Conservation (phyloP, 192 early-diverging fungal species). For the Gamsiella multidivaricata region DNA sequence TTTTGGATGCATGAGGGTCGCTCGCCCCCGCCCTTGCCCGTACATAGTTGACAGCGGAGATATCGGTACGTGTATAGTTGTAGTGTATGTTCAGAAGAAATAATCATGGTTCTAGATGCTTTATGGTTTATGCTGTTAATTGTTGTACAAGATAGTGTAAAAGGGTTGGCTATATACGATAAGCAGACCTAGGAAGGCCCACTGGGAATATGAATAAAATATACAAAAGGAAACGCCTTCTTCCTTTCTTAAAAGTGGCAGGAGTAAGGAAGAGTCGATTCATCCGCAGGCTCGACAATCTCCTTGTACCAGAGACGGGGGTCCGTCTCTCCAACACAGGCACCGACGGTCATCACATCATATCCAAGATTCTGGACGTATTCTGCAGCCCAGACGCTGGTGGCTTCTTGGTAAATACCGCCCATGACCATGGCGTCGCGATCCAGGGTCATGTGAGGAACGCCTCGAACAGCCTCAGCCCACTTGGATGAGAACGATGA, state of each 20-base stretch:
- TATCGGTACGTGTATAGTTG: too few species aligned
- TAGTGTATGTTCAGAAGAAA: too few species aligned
- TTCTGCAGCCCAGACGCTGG: conserved; percentile 41
- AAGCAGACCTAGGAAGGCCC: too few species aligned
- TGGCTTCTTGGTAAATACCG: conserved; percentile 49
- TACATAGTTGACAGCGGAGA: too few species aligned
- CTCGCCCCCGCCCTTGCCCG: too few species aligned
- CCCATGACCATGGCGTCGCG: conserved; percentile 41
- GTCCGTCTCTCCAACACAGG: conserved; percentile 40
- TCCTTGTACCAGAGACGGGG: conserved; percentile 53
- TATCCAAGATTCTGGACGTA: conserved; percentile 39
- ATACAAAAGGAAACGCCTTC: too few species aligned
- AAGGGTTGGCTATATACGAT: too few species aligned
- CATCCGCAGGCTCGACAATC: conserved; percentile 21
- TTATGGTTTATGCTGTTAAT: too few species aligned
- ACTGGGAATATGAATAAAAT: neutral
- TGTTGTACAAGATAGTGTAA: too few species aligned
- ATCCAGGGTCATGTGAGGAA: conserved; percentile 17
- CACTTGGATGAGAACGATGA: conserved; percentile 36
- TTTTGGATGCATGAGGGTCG: too few species aligned
- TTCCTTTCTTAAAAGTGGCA: conserved; percentile 16
- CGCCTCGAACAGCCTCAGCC: conserved; percentile 48
- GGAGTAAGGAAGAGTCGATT: conserved; percentile 9
- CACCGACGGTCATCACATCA: conserved; percentile 38
- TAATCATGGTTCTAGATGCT: too few species aligned